Base-by-base conservation (phyloP, 345 rosid genomes). In the Triadica sebifera region DNA sequence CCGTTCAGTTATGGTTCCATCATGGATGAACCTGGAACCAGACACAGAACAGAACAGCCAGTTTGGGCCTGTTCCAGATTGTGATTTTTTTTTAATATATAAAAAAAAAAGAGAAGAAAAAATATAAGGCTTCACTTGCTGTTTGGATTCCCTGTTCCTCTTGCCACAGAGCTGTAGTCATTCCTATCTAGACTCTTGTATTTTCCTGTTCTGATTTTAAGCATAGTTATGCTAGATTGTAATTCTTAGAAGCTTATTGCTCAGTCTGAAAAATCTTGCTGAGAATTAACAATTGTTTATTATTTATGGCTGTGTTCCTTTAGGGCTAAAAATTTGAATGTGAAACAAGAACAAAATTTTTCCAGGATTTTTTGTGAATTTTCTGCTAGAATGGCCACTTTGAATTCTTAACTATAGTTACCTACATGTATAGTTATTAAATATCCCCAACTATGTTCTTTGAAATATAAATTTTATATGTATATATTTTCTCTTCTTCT, bases 401-500 rank as follows among this genome's bases (percentile, higher is more conserved):
- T 57, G n/a, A 24, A n/a, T 55, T 57, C 47, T 29, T 15, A 51
- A 29, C 25, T 51, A n/a, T 8, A 19, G 15, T 12, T 41, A 19
- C 24, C 12, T 29, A 4, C 13, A 16, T 4, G 2, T 61, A 13
- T 5, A 16, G 59, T 17, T 55, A 57, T 7, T 10, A 6, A 55
- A 52, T 61, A 29, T 25, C 8, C 10, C 39, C 24, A 47, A 17
- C 25, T 37, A 12, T 76, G 20, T n/a, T 53, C 12, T 63, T 43
- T 43, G n/a, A 39, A 16, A 16, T 20, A 12, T 62, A 55, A 50
- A 20, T 76, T 25, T 22, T 8, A 43, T 16, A 29, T 78, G 29
- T 55, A 20, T 43, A 17, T 66, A 20, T 49, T 77, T 74, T 7
- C n/a, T 71, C 0, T 73, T 9, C 52, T 52, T 73, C 56, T 70